Base-by-base conservation (phyloP, 768 basidiomycete genomes). In the Russula foetens region DNA sequence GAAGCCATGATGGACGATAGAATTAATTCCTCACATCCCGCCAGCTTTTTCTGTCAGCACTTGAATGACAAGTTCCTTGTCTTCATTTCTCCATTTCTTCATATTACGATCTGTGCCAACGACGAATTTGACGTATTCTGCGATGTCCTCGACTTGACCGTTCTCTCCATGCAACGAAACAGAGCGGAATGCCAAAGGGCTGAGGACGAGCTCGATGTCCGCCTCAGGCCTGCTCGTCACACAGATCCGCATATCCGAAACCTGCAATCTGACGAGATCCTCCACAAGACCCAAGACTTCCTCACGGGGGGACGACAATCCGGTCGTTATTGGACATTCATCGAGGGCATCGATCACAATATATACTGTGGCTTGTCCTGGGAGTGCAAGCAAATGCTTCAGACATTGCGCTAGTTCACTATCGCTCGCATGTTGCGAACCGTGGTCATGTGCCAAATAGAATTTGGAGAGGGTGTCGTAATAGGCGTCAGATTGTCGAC, bases 261-360 rank as follows among this genome's bases (percentile, higher is more conserved):
- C 3, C 0, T 12, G 51, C 4, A 24, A 23, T 19, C 24, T 6
- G 19, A 53, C 51, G 2, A 59, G 43, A 8, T 21, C n/a, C 12
- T 38, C 26, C 19, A 59, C 24, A 19, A 53, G 14, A 0, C 19
- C 3, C 15, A 53, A 26, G 8, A 54, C 46, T 15, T 21, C 14
- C 11, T 54, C 52, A 12, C 52, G 52, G 5, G 52, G 26, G 14
- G 52, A 15, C 0, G 35, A 31, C 4, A 21, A 23, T 3, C 26
- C 26, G 17, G 33, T n/a, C 1, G 28, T 28, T 2, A 19, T 19
- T 4, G 52, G 58, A 35, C 51, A 59, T 8, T 53, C 58, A 21
- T 59, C 58, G 0, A 59, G 35, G 23, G 52, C 58, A 12, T 59
- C 58, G 0, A 59, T 26, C 6, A 59, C n/a, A 5, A 53, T 48